These are phyloP conservation scores for Poterioochromonas sp. DNA, from an alignment of 352 stramenopile species.

Conservation along the genomic window DNA sequence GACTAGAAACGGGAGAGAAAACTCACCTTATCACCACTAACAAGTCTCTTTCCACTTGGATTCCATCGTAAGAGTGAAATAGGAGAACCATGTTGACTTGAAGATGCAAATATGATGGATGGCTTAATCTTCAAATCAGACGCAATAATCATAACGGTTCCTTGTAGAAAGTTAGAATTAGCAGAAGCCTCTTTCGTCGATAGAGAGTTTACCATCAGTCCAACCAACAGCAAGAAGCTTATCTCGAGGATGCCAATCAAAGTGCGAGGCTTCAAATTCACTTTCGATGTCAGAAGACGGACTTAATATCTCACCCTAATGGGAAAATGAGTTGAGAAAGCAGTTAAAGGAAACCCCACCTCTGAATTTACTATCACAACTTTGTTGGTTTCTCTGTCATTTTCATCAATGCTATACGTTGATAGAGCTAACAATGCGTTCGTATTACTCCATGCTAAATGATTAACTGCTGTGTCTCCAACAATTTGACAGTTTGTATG, in stretches of 20 bases:
- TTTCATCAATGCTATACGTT: constrained; percentile 1
- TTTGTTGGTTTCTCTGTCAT: constrained; percentile 5
- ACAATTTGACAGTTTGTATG: neutral
- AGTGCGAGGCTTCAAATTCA: constrained; percentile 49
- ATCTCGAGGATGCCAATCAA: constrained; percentile 71
- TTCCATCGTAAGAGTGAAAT: constrained; percentile 74
- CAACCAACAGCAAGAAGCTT: constrained; percentile 58
- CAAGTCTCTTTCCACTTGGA: constrained; percentile 65
- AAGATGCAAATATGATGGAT: constrained; percentile 59
- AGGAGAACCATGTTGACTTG: constrained; percentile 61
- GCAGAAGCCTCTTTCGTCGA: constrained; percentile 20
- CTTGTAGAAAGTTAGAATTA: neutral
- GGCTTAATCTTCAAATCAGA: constrained; percentile 42
- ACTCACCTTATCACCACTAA: constrained; percentile 66
- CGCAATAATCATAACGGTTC: neutral
- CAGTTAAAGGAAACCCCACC: neutral
- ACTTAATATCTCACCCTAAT: too few species aligned
- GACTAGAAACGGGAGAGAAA: constrained; percentile 29
- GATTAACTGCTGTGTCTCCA: neutral
- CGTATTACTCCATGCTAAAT: neutral
- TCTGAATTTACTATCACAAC: neutral
- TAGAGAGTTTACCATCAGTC: constrained; percentile 46
- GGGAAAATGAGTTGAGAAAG: too few species aligned
- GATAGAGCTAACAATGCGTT: neutral
- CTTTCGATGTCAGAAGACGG: neutral